Percentiles rank a stretch among this genome's conserved stretches.
These are phyloP conservation scores for Sclerotinia borealis DNA, from an alignment of 2,329 filamentous ascomycete genomes.

Conservation along the genomic window DNA sequence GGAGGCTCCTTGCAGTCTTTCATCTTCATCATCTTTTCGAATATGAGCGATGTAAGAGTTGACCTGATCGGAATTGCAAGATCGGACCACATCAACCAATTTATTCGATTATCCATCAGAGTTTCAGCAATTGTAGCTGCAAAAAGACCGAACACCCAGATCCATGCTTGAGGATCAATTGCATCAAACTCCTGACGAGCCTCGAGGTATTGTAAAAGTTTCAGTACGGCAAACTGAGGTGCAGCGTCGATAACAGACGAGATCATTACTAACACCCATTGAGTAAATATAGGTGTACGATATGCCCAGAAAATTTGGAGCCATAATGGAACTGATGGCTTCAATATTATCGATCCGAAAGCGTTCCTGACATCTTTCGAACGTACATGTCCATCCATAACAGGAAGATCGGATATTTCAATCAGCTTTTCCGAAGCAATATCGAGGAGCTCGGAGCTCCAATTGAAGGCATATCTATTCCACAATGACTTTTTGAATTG, in stretches of 20 bases:
- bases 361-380: constrained; percentile 42
- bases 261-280: constrained; percentile 36
- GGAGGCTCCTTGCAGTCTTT: constrained; percentile 58
- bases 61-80: constrained; percentile 49
- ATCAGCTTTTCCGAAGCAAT: constrained; percentile 53
- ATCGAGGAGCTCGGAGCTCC: constrained; percentile 50
- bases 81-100: constrained; percentile 21
- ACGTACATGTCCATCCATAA: constrained; percentile 48
- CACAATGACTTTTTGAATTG: constrained; percentile 55
- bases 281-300: constrained; percentile 27
- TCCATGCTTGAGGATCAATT: constrained; percentile 18
- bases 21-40: constrained; percentile 65
- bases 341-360: constrained; percentile 43
- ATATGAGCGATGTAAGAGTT: constrained; percentile 64
- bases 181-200: constrained; percentile 15
- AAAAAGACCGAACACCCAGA: constrained; percentile 18
- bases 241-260: constrained; percentile 19
- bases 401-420: constrained; percentile 54
- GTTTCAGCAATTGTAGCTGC: constrained; percentile 14
- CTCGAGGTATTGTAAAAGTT: constrained; percentile 22
- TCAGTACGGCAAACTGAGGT: constrained; percentile 22
- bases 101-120: constrained; percentile 19
- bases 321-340: constrained; percentile 45
- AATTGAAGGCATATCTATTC: constrained; percentile 57
- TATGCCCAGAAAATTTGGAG: constrained; percentile 38